Evolutionary conservation across 805 yeast genomes (phyloP), one percentile per base, ranked within the genome.

Genomic region (Cyberlindnera suaveolens): DNA sequence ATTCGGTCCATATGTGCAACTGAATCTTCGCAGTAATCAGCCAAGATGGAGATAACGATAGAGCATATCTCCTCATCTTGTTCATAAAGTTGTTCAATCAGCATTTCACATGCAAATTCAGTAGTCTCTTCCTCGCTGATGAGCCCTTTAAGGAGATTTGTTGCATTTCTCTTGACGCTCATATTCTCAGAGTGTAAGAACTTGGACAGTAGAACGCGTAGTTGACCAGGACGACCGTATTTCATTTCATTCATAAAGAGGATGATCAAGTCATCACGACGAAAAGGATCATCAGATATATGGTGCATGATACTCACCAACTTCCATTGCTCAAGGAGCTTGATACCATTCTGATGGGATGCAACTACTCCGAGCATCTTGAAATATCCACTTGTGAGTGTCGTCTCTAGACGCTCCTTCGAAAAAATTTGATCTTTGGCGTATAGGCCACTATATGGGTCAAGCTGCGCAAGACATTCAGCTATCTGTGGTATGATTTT

Each of bases 401-500:
- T 85, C 0, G 71, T 67, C 32, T 77, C 77, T 36, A 91, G 61
- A 31, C 85, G 66, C 3, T 64, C 64, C 34, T 68, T 71, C 2
- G 87, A 77, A 43, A 91, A 77, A 2, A 91, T 73, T 13, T 96
- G 93, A 38, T 84, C 91, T 2, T 74, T 64, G 0, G 93, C 79
- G 4, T 72, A 65, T 29, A 87, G 75, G 1, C 95, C 95, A 57
- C 89, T 81, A 58, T 69, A 72, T 1, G 91, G 91, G 54, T 85
- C 95, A 17, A 86, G 66, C 60, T 86, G 96, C 0, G 93, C 93
- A 34, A 91, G 68, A 40, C 95, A 81, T 52, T 93, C 96, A 0
- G 95, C 89, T 40, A 91, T 72, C 58, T 91, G 98, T 1, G 96
- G 85, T 31, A 91, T 61, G 7, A 90, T 68, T 62, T 93, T 90